A percentile compares a stretch with the other conserved stretches of the same genome.
Evolutionary conservation across 2,329 filamentous ascomycete species (phyloP).

Genomic region (Shiraia sp.): DNA sequence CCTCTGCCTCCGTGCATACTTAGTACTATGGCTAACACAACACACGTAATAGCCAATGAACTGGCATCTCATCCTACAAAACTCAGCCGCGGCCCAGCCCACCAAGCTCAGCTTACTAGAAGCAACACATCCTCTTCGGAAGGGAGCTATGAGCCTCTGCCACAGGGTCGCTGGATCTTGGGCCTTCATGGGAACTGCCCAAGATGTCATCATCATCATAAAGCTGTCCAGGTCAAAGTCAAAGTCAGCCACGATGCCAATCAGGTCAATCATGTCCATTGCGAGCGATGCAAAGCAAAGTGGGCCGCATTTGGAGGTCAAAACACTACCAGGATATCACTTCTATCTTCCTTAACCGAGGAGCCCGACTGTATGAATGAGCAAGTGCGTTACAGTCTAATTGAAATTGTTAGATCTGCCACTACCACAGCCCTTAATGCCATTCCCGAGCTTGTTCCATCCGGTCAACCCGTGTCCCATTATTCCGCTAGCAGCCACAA

Average conservation of each 20-base stretch:
- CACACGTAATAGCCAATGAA: too few species aligned
- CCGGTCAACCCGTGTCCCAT: background rate
- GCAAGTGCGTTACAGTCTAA: slow-evolving; percentile 19
- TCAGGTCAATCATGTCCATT: slow-evolving; percentile 21
- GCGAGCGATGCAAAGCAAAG: slow-evolving; percentile 25
- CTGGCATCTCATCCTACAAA: too few species aligned
- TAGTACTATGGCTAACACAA: too few species aligned
- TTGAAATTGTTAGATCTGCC: slow-evolving; percentile 25
- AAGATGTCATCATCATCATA: slow-evolving; percentile 33
- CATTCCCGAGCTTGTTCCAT: background rate
- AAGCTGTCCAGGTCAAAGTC: slow-evolving; percentile 22
- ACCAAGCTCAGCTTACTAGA: background rate
- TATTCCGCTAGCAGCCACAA: background rate
- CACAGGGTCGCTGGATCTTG: slow-evolving; percentile 24
- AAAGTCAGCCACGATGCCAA: slow-evolving; percentile 11
- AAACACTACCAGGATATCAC: slow-evolving; percentile 29
- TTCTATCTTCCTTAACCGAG: slow-evolving; percentile 24
- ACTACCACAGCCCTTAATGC: slow-evolving; percentile 11
- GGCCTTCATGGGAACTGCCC: slow-evolving; percentile 33
- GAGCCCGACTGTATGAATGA: slow-evolving; percentile 20
- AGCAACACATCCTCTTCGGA: slow-evolving; percentile 22
- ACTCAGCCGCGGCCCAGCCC: background rate
- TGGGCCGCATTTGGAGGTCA: slow-evolving; percentile 31
- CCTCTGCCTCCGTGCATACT: too few species aligned
- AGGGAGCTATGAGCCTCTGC: slow-evolving; percentile 18